Evolutionary conservation across 306 rosid species (phyloP), one percentile per base, ranked within the genome.

Genomic region (Fragaria ananassa): DNA sequence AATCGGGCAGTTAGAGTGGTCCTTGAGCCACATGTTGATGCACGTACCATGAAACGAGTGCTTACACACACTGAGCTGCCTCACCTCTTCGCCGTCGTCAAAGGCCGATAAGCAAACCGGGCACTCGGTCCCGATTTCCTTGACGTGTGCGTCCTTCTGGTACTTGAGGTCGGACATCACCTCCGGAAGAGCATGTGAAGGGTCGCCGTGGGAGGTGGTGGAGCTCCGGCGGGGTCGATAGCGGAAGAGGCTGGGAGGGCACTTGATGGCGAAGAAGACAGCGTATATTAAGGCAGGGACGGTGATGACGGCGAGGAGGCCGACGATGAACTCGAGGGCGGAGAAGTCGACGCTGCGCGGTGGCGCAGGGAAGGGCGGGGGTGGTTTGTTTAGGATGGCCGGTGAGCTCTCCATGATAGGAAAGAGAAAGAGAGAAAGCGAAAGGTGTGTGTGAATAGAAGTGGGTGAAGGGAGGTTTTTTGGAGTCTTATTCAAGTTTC

Each of bases 321-420:
- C 93, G 75, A 93, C 86, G 75, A 93, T 82, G 87, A 93, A 93
- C 60, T 86, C 88, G 4, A 93, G 87, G n/a, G 98, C 95, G 10
- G 96, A 91, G 57, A 93, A 84, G 86, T 89, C 91, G 3, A 89
- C 77, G 75, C 87, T 74, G 63, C 89, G 85, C 0, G 86, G 88
- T 0, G 76, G 12, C 1, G 42, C 83, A 4, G 87, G 76, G 61
- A 80, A 85, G 8, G 89, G 88, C 10, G 82, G 85, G 5, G 88
- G 86, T 3, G 91, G 90, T 21, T 46, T 6, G 62, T 70, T 34
- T 4, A 74, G n/a, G 45, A 46, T 34, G 60, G 72, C 4, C 7
- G 79, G 84, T 50, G 80, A 65, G 80, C 6, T 71, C 75, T 85
- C 91, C 95, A 92, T 92, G 66, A 68, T 47, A 71, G 74, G 37